These are phyloP conservation scores for Choanephora cucurbitarum DNA, from an alignment of 371 early-diverging fungal species.

Conservation along the genomic window DNA sequence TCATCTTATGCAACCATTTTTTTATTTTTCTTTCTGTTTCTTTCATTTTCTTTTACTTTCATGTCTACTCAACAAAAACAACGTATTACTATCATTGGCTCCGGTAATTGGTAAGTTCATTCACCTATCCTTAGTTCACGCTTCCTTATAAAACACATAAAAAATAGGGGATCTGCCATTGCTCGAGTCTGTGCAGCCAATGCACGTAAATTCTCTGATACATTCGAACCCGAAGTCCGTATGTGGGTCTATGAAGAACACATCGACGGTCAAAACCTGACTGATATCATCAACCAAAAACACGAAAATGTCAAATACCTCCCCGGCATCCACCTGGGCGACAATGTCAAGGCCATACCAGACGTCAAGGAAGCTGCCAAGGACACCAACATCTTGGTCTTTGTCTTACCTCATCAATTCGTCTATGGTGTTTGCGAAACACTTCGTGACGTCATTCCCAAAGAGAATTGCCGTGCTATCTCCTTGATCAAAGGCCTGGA, in stretches of 20 bases:
- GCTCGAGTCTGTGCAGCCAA: constrained; percentile 92
- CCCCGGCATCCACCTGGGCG: constrained; percentile 83
- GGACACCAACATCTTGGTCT: constrained; percentile 87
- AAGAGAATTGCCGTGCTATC: constrained; percentile 67
- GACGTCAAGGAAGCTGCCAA: constrained; percentile 76
- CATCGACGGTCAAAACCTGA: constrained; percentile 80
- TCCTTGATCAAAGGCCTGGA: constrained; percentile 95
- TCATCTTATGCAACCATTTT: background rate
- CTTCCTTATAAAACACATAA: constrained; percentile 8
- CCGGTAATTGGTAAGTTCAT: constrained; percentile 97
- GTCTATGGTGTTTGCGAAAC: constrained; percentile 76
- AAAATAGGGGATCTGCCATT: constrained; percentile 92
- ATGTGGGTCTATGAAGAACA: constrained; percentile 96
- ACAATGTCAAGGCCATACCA: constrained; percentile 72
- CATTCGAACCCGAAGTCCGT: constrained; percentile 77
- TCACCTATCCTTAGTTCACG: too few species aligned
- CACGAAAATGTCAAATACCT: constrained; percentile 97
- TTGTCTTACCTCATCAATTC: constrained; percentile 98
- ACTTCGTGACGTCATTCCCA: constrained; percentile 16
- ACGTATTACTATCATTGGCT: constrained; percentile 82
- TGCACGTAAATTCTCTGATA: constrained; percentile 57
- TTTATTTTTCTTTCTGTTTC: background rate
- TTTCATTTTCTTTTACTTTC: constrained; percentile 1
- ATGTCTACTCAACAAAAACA: constrained; percentile 12
- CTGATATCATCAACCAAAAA: constrained; percentile 91